Base-by-base conservation (phyloP, 2,329 filamentous ascomycete genomes). In the Colletotrichum navitas region DNA sequence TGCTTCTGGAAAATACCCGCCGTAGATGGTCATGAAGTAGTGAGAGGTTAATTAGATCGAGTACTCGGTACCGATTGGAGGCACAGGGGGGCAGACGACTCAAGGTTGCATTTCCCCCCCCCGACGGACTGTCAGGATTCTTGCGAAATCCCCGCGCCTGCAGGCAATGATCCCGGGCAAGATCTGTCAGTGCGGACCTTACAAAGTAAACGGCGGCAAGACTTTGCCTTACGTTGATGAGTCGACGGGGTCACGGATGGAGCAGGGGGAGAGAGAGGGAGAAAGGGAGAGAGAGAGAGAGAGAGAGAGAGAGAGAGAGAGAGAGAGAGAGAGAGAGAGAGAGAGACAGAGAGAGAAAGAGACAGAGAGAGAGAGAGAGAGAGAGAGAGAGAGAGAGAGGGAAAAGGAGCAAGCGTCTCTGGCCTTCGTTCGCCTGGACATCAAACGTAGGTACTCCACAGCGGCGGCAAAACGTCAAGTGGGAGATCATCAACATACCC, bases 21-120 rank as follows among this genome's bases (percentile, higher is more conserved):
- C 26, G 36, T 21, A 68, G 60, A 59, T 64, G 65, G 39, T 69
- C 65, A 61, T 64, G 47, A 64, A 39, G 59, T 72, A 47, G 66
- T 69, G 66, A 72, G 69, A 72, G 54, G 65, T 72, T 69, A 54
- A 69, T 68, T 69, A 10, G 47, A 56, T 60, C 36, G 45, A 36
- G 68, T 62, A 52, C 61, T 34, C 24, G 49, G 51, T 34, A 18
- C 7, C 54, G 36, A 36, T 39, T 14, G 26, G 18, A 2, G 29
- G 14, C 51, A 34, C 34, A 34, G 36, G 39, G 34, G 29, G 52
- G 32, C 34, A 55, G 63, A 59, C 59, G 26, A 34, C 68, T 52
- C 62, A 68, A 58, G 58, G 51, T 68, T 59, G 36, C 43, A 51
- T 59, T 63, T n/a, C 29, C 29, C 29, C 29, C 29, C 45, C 29